phyloP scores from a whole-genome alignment of 768 basidiomycete species.

The Naganishia kalamii region DNA sequence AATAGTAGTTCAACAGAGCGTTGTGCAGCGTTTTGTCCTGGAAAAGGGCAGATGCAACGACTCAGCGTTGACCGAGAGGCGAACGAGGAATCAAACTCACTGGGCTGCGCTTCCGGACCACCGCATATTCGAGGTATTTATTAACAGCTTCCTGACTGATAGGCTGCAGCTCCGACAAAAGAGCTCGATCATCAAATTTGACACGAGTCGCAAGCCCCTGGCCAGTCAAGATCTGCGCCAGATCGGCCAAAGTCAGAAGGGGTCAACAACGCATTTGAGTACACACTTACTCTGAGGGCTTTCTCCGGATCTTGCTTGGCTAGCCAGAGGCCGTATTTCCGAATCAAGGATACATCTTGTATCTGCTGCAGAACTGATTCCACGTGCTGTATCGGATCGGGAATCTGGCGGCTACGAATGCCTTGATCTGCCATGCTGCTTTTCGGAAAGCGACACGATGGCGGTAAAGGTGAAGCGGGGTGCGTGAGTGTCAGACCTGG shows the following conservation, averaged over 20 bases:
- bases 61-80: too few species aligned
- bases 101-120: conserved; percentile 61
- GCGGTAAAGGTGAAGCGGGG: neutral
- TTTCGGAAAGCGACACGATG: conserved; percentile 10
- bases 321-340: conserved; percentile 77
- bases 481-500: too few species aligned
- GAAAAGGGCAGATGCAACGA: too few species aligned
- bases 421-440: conserved; percentile 61
- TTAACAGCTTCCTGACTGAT: conserved; percentile 60
- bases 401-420: conserved; percentile 60
- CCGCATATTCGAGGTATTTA: conserved; percentile 72
- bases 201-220: conserved; percentile 56
- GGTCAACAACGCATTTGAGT: neutral
- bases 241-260: conserved; percentile 10
- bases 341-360: conserved; percentile 58
- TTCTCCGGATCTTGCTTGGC: conserved; percentile 61
- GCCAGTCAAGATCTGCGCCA: conserved; percentile 57
- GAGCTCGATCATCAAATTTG: conserved; percentile 56
- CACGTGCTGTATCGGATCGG: conserved; percentile 61
- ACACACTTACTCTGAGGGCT: conserved; percentile 60
- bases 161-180: conserved; percentile 56
- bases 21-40: conserved; percentile 62
- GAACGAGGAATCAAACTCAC: conserved; percentile 48
- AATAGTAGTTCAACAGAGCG: conserved; percentile 59
- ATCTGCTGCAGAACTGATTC: conserved; percentile 56